Conservation (phyloP, 169 alveolate genomes). For the Plasmodium knowlesi region DNA sequence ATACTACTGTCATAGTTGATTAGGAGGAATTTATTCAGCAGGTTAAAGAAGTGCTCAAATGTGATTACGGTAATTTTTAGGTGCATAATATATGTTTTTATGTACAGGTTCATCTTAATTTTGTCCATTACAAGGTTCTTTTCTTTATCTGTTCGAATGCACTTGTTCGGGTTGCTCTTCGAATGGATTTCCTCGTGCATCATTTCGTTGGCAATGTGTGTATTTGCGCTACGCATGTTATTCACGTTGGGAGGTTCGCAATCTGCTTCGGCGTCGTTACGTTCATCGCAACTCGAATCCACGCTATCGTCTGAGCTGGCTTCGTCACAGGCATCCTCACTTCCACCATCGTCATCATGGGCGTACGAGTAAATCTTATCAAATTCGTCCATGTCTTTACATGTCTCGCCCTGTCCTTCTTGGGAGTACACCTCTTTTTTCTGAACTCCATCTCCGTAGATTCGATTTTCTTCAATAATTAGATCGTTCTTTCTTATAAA, state of each 20-base stretch:
- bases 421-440: background rate
- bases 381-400: background rate
- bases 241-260: background rate
- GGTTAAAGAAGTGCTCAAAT: slow-evolving; percentile 72
- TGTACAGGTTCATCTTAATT: slow-evolving; percentile 37
- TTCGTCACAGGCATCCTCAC: slow-evolving; percentile 1
- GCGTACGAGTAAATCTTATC: slow-evolving; percentile 39
- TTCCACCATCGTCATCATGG: slow-evolving; percentile 5
- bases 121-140: slow-evolving; percentile 34
- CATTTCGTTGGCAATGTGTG: background rate
- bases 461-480: background rate
- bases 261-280: background rate
- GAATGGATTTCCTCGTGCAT: background rate
- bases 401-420: background rate
- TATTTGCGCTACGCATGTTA: background rate
- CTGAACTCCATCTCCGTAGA: background rate
- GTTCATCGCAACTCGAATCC: background rate
- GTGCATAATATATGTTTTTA: slow-evolving; percentile 72
- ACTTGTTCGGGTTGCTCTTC: background rate
- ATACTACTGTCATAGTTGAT: slow-evolving; percentile 41
- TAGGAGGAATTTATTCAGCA: slow-evolving; percentile 50
- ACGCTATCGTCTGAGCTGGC: slow-evolving; percentile 1
- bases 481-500: slow-evolving; percentile 6
- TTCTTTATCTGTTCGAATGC: background rate
- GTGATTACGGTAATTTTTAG: slow-evolving; percentile 55